Evolutionary conservation across 306 rosid genomes (phyloP), one percentile per base, ranked within the genome.

Genomic region (Alnus glutinosa): DNA sequence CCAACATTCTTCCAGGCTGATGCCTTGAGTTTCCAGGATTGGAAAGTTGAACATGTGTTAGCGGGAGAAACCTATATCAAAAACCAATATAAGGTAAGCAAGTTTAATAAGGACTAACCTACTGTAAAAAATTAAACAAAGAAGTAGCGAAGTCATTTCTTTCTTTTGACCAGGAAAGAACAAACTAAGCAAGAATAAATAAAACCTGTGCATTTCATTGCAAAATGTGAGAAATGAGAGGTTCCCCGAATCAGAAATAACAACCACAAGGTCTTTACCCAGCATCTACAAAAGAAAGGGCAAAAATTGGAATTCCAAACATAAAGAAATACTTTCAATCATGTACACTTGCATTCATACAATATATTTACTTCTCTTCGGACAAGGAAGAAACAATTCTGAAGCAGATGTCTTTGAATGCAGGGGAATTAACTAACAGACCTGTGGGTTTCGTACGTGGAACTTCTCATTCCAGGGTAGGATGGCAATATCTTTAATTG

Each of bases 221-320:
- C 98, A 89, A 82, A 94, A 94, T 55, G 94, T 85, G 80, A 94
- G 94, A 85, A 94, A 73, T 1, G 98, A 92, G 67, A 94, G 91
- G 90, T 94, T 94, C 84, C 98, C 97, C 2, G 98, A 94, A 87
- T 94, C 98, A 8, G 98, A 94, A 74, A 91, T 75, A 71, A 92
- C 98, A 77, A 89, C 87, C 83, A 94, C 83, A 58, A 91, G 89
- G 76, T 94, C 98, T 83, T 85, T 92, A 46, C 97, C 98, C 82
- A 85, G 74, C 91, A 89, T 78, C 98, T 94, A 83, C 69, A 79
- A 69, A 79, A 81, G 67, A 71, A 69, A 36, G 77, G 34, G 9
- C 9, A 19, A 52, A 55, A 68, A 79, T 71, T 63, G 55, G 72
- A 63, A 62, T 73, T 76, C 77, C 51, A 64, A n/a, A 72, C 71